Percentiles rank a stretch among this genome's conserved stretches.
phyloP scores from a whole-genome alignment of 352 stramenopile species.

The Peronospora tabacina region DNA sequence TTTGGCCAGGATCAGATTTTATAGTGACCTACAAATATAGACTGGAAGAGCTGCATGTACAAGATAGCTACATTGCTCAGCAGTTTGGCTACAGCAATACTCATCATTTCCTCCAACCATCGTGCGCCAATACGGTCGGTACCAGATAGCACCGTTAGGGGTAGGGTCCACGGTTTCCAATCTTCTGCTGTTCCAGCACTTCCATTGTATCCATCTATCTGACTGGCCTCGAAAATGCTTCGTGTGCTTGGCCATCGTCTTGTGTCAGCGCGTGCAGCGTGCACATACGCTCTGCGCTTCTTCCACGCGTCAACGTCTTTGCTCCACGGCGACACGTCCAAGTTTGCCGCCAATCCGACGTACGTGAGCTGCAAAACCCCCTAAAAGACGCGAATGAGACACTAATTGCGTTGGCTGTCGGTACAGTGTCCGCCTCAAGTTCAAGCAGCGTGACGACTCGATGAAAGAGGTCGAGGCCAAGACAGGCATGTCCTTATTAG shows the following conservation, averaged over 20 bases:
- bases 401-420: constrained; percentile 4
- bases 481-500: constrained; percentile 81
- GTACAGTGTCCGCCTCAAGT: constrained; percentile 69
- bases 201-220: too few species aligned
- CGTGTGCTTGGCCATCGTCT: constrained; percentile 25
- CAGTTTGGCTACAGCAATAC: too few species aligned
- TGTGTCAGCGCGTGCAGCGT: constrained; percentile 8
- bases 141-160: too few species aligned
- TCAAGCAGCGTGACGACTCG: constrained; percentile 54
- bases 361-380: constrained; percentile 17
- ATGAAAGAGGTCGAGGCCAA: constrained; percentile 60
- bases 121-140: too few species aligned
- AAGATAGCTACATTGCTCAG: too few species aligned
- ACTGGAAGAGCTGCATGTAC: too few species aligned
- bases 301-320: constrained; percentile 43
- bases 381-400: constrained; percentile 3
- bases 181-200: too few species aligned
- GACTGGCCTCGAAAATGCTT: constrained; percentile 21
- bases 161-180: too few species aligned
- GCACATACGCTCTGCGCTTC: constrained; percentile 7
- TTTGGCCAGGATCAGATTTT: too few species aligned
- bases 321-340: constrained; percentile 48
- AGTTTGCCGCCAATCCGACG: constrained; percentile 56
- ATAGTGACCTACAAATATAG: too few species aligned
- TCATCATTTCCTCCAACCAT: too few species aligned